These are phyloP conservation scores for Talaromyces wortmannii DNA, from an alignment of 495 filamentous ascomycete species.

Conservation along the genomic window DNA sequence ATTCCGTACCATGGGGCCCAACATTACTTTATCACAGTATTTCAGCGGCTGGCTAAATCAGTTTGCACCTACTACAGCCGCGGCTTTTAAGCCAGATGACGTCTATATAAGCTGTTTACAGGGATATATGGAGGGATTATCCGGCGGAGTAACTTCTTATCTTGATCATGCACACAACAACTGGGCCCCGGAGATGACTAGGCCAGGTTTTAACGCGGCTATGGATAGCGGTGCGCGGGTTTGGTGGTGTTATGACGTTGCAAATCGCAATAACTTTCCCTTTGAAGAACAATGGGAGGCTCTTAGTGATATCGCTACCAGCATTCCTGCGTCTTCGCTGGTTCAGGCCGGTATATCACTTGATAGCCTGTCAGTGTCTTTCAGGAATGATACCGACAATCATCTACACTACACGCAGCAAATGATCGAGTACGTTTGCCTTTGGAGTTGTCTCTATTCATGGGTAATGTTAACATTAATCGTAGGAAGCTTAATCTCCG, in stretches of 20 bases:
- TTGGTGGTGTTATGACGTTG: slow-evolving; percentile 27
- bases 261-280: background rate
- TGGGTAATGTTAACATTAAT: background rate
- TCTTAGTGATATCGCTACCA: background rate
- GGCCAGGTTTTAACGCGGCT: slow-evolving; percentile 26
- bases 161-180: slow-evolving; percentile 25
- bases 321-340: background rate
- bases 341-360: background rate
- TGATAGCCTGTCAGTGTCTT: background rate
- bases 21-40: slow-evolving; percentile 24
- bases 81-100: slow-evolving; percentile 21
- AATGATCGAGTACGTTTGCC: background rate
- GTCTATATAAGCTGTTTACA: slow-evolving; percentile 31
- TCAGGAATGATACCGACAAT: background rate
- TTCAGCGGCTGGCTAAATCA: slow-evolving; percentile 6
- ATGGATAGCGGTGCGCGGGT: slow-evolving; percentile 34
- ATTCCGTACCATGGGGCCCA: slow-evolving; percentile 26
- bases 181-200: slow-evolving; percentile 13
- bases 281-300: background rate
- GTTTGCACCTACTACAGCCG: slow-evolving; percentile 11
- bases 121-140: slow-evolving; percentile 30
- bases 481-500: background rate
- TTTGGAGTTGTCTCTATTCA: background rate
- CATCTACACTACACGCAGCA: background rate
- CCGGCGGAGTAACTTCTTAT: slow-evolving; percentile 24